These are phyloP conservation scores for Raffaelea albimanens DNA, from an alignment of 2,329 filamentous ascomycete genomes.

Conservation along the genomic window DNA sequence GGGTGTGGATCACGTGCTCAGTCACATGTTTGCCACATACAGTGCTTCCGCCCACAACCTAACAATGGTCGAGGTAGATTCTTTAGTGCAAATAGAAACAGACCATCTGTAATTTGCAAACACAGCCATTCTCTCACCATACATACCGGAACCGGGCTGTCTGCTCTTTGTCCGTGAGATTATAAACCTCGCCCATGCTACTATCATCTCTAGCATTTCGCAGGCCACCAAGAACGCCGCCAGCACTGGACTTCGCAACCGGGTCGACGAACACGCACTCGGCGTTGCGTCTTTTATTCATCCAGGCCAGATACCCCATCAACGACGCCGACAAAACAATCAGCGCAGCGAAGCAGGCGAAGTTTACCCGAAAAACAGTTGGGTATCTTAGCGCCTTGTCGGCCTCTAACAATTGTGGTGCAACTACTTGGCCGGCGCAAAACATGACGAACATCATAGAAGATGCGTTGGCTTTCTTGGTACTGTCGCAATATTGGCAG, in stretches of 20 bases:
- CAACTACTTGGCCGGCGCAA: slow-evolving; percentile 42
- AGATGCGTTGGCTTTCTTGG: slow-evolving; percentile 47
- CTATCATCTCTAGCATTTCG: neutral
- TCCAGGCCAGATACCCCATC: slow-evolving; percentile 36
- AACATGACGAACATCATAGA: slow-evolving; percentile 42
- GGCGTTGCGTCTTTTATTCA: slow-evolving; percentile 45
- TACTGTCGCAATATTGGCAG: slow-evolving; percentile 37
- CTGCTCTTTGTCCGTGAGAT: slow-evolving; percentile 17
- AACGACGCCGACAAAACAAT: slow-evolving; percentile 37
- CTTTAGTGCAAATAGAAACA: no score
- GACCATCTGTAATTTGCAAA: no score
- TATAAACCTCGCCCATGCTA: slow-evolving; percentile 12
- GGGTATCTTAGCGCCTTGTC: slow-evolving; percentile 49
- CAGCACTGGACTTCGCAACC: neutral
- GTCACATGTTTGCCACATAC: no score
- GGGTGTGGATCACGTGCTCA: no score
- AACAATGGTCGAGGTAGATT: no score
- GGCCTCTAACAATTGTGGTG: slow-evolving; percentile 49
- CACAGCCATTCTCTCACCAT: no score
- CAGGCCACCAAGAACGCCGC: neutral
- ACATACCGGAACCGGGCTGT: slow-evolving; percentile 15
- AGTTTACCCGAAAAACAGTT: slow-evolving; percentile 50
- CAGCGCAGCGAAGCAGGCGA: slow-evolving; percentile 25
- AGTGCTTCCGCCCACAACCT: no score
- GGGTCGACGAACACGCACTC: neutral